Evolutionary conservation across 352 stramenopile genomes (phyloP), one percentile per base, ranked within the genome.

Genomic region (Phytophthora sansomeana): DNA sequence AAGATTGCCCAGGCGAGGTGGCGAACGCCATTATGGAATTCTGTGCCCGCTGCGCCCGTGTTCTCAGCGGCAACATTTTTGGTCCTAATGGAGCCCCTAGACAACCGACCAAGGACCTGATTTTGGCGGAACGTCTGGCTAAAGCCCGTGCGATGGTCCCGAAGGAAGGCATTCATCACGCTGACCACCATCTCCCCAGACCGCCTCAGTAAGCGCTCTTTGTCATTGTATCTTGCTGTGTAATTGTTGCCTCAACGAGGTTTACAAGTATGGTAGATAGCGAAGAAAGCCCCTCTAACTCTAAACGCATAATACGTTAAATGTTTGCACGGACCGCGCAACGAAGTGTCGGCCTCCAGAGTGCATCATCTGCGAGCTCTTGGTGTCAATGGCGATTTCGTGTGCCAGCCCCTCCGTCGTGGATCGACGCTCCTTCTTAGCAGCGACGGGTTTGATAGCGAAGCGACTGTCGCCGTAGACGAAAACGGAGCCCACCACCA

Each of bases 381-480:
- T 80, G 1, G 63, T 67, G 47, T 93, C 82, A 46, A 93, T 89
- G 11, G 72, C 72, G 54, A 93, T 87, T 63, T 89, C 77, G 43
- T 90, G 78, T 17, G 62, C 69, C 49, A 72, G 24, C 1, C 76
- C 74, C 0, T 80, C 69, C 0, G 52, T 61, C 28, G 82, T 72
- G 36, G 53, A 78, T 43, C 56, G 61, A 19, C 58, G 67, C 30
- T 78, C 53, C 38, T 67, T 68, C 17, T 74, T 80, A 47, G 43
- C 50, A 16, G 54, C 49, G 5, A 72, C 63, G 9, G 69, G 58
- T 50, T 89, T 81, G 49, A 86, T 55, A 1, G 81, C 81, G 63
- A 95, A 95, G 35, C 84, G 82, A 50, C 85, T 90, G 68, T 96
- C 88, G 4, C 88, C 81, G 56, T 96, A 96, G 66, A 96, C 86